Base-by-base conservation (phyloP, 2,329 filamentous ascomycete species). In the Claviceps arundinis region DNA sequence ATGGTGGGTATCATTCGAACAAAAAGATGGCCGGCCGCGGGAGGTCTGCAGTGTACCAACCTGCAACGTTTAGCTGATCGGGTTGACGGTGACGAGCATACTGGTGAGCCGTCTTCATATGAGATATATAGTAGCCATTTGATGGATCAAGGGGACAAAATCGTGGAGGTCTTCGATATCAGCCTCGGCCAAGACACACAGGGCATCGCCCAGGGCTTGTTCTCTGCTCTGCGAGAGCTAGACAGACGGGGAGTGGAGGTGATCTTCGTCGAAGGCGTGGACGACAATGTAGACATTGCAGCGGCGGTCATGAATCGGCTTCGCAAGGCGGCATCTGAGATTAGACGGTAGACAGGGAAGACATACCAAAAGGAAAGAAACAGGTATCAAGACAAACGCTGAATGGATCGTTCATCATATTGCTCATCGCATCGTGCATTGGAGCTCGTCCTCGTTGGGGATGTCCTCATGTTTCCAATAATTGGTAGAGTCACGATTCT, bases 241-340 rank as follows among this genome's bases (percentile, higher is more conserved):
- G 93, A 98, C 65, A 80, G 83, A 60, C 75, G 81, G 56, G 79
- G 82, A 34, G 89, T 89, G 4, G 83, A 93, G 63, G 75, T 85
- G 19, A 96, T 98, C 50, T 87, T 90, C 59, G 88, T 97, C 11
- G 93, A 98, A 65, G 91, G 91, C 2, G 86, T 96, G 53, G 74
- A 81, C 55, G 85, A 87, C 54, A 81, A 85, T 54, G 82, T 85
- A 37, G 87, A 93, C 64, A 84, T 93, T 59, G 89, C 89, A 19
- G 87, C 88, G 24, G 93, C 87, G 24, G 82, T 91, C 58, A 90
- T 91, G 85, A 91, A 91, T 62, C 76, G 87, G 58, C 73, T 91
- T 53, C 78, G 86, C 57, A 91, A 91, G 70, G 87, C 87, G 52
- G 86, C 87, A 24, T 80, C 76, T 22, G 75, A 78, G 54, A 77